A percentile compares a stretch with the other conserved stretches of the same genome.
phyloP scores from a whole-genome alignment of 2,329 filamentous ascomycete genomes.

The Diaporthe eres region DNA sequence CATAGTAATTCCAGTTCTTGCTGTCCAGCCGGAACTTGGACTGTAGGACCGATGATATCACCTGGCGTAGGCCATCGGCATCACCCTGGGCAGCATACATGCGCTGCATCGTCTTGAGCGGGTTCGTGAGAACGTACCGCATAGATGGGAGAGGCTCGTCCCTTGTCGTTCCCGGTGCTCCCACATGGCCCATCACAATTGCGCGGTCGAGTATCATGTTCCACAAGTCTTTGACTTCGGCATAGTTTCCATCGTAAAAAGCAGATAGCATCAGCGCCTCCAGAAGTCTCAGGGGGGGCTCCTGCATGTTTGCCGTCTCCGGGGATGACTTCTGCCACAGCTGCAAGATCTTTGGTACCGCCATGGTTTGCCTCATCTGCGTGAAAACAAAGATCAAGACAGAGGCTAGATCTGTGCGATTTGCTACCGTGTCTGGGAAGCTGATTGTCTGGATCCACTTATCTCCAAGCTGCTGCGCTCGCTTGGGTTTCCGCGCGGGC shows the following conservation, averaged over 20 bases:
- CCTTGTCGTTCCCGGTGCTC: slow-evolving; percentile 46
- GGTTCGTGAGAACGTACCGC: slow-evolving; percentile 67
- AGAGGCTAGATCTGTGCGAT: slow-evolving; percentile 56
- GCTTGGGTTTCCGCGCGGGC: slow-evolving; percentile 28
- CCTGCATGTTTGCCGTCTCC: slow-evolving; percentile 25
- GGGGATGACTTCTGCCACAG: slow-evolving; percentile 66
- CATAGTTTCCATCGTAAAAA: slow-evolving; percentile 68
- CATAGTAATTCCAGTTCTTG: slow-evolving; percentile 84
- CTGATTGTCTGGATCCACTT: slow-evolving; percentile 45
- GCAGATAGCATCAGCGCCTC: slow-evolving; percentile 78
- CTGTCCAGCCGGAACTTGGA: slow-evolving; percentile 82
- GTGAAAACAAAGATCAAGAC: slow-evolving; percentile 58
- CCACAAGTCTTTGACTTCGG: slow-evolving; percentile 78
- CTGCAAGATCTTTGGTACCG: slow-evolving; percentile 60
- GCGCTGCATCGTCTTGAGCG: slow-evolving; percentile 65
- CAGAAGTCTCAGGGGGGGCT: slow-evolving; percentile 69
- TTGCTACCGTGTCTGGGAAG: slow-evolving; percentile 46
- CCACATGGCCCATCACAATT: slow-evolving; percentile 57
- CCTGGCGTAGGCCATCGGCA: slow-evolving; percentile 60
- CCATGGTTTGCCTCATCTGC: slow-evolving; percentile 54
- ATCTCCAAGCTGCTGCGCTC: background rate
- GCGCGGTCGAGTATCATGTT: slow-evolving; percentile 69
- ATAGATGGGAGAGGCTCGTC: slow-evolving; percentile 59
- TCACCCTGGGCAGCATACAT: slow-evolving; percentile 58
- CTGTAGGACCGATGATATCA: slow-evolving; percentile 69